A percentile compares a stretch with the other conserved stretches of the same genome.
Evolutionary conservation across 345 rosid genomes (phyloP).

Genomic region (thale cress (Arabidopsis thaliana)): TAIR10.1 NC_003074.8:6159501-6160000

Average conservation of each 20-base stretch:
- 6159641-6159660: slow-evolving; percentile 47
- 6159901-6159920: slow-evolving; percentile 37
- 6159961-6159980: slow-evolving; percentile 33
- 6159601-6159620: slow-evolving; percentile 28
- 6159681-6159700: slow-evolving; percentile 18
- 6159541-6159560: slow-evolving; percentile 14
- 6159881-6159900: slow-evolving; percentile 14
- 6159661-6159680: slow-evolving; percentile 37
- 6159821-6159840: slow-evolving; percentile 41
- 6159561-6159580: slow-evolving; percentile 2
- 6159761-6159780: slow-evolving; percentile 32
- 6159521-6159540: not conserved
- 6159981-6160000: slow-evolving; percentile 38
- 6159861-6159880: slow-evolving; percentile 30
- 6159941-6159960: slow-evolving; percentile 13
- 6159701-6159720: slow-evolving; percentile 37
- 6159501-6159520: slow-evolving; percentile 1
- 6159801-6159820: slow-evolving; percentile 45
- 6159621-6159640: slow-evolving; percentile 27
- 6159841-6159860: slow-evolving; percentile 36
- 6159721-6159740: slow-evolving; percentile 33
- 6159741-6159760: slow-evolving; percentile 25
- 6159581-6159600: slow-evolving; percentile 37
- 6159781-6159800: slow-evolving; percentile 29
- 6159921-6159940: slow-evolving; percentile 4